Evolutionary conservation across 176 grass and related monocot genomes (phyloP).

Genomic region (Carex scoparia): DNA sequence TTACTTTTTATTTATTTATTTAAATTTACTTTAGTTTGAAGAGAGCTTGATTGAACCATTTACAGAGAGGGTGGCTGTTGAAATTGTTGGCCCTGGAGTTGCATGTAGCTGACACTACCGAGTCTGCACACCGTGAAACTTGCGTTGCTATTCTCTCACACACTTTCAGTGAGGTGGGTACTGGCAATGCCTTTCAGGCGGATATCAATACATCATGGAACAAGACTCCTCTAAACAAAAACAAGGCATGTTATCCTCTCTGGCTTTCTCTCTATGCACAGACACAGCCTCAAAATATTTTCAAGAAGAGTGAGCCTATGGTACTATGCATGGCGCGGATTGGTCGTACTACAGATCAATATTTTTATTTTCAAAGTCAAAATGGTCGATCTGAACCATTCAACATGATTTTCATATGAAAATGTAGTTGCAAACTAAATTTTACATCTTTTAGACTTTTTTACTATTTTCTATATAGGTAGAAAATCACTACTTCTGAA

Average conservation of each 20-base stretch:
- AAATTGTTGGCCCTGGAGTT: conserved; percentile 87
- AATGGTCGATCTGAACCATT: too few relatives aligned
- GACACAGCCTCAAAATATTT: background rate
- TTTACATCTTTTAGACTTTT: too few relatives aligned
- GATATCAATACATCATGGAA: background rate
- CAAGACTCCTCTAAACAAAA: background rate
- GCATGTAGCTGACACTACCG: conserved; percentile 78
- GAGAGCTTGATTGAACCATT: conserved; percentile 30
- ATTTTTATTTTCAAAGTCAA: too few relatives aligned
- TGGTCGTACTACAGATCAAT: too few relatives aligned
- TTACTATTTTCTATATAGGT: too few relatives aligned
- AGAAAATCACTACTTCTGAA: too few relatives aligned
- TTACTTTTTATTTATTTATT: background rate
- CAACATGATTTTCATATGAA: too few relatives aligned
- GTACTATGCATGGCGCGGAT: too few relatives aligned
- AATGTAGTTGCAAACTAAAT: too few relatives aligned
- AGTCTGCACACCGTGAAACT: conserved; percentile 60
- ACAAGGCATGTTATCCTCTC: conserved; percentile 19
- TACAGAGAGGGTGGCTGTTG: conserved; percentile 89
- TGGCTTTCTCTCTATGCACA: background rate
- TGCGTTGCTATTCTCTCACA: conserved; percentile 69
- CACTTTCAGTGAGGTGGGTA: conserved; percentile 41
- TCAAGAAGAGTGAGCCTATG: background rate
- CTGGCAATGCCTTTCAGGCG: background rate
- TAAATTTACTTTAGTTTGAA: background rate